Evolutionary conservation across 1,284 basidiomycete genomes (phyloP).

Genomic region (Ganoderma resinaceum): DNA sequence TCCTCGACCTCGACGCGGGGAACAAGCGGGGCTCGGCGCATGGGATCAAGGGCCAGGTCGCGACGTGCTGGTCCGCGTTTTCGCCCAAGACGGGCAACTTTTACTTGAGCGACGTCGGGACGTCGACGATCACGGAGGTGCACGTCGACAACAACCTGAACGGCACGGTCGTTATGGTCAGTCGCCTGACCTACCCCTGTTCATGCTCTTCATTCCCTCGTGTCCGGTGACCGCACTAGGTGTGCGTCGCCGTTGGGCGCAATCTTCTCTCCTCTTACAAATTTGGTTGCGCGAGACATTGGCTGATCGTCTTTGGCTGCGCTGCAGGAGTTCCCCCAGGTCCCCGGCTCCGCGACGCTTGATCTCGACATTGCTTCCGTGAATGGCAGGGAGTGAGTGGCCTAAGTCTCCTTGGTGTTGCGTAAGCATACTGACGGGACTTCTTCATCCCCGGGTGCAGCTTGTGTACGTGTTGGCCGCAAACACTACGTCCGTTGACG

Average conservation of each 20-base stretch:
- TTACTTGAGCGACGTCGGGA: conserved; percentile 55
- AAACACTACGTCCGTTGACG: conserved; percentile 49
- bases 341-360: conserved; percentile 48
- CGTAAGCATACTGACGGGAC: background rate
- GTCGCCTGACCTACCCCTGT: conserved; percentile 1
- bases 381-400: conserved; percentile 51
- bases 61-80: conserved; percentile 57
- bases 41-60: conserved; percentile 49
- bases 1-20: conserved; percentile 47
- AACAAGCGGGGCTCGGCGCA: conserved; percentile 43
- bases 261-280: background rate
- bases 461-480: conserved; percentile 53
- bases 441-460: conserved; percentile 35
- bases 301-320: background rate
- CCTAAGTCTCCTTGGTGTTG: background rate
- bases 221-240: background rate
- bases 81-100: conserved; percentile 55
- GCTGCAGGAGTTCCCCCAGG: conserved; percentile 50
- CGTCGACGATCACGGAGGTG: conserved; percentile 53
- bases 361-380: conserved; percentile 54
- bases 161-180: conserved; percentile 50
- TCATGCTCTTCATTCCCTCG: background rate
- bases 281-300: background rate
- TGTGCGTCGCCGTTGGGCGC: background rate
- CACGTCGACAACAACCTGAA: conserved; percentile 52